Evolutionary conservation across 192 early-diverging fungal genomes (phyloP).

Genomic region (Geranomyces variabilis): DNA sequence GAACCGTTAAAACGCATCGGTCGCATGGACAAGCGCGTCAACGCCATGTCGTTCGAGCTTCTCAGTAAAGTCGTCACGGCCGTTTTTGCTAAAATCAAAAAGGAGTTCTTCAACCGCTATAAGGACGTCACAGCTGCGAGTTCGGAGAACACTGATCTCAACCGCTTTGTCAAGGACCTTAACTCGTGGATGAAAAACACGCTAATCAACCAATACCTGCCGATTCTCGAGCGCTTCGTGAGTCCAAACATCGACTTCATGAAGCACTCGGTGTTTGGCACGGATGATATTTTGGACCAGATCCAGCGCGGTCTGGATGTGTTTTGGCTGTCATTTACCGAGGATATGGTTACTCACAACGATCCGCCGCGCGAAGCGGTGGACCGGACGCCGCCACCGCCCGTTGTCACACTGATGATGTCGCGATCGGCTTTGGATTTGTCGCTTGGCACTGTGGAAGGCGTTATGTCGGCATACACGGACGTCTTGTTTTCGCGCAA

Average conservation of each 20-base stretch:
- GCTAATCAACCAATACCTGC: constrained; percentile 40
- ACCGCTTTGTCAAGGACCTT: constrained; percentile 31
- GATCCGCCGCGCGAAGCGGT: background rate
- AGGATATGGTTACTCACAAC: constrained; percentile 39
- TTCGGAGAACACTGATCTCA: constrained; percentile 1
- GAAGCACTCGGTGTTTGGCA: constrained; percentile 35
- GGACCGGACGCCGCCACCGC: background rate
- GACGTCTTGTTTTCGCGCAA: constrained; percentile 35
- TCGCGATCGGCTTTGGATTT: constrained; percentile 31
- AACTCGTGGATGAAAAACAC: constrained; percentile 47
- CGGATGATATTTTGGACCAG: constrained; percentile 43
- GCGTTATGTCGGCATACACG: constrained; percentile 34
- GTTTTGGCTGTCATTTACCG: constrained; percentile 45
- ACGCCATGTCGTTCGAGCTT: constrained; percentile 36
- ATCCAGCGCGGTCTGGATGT: constrained; percentile 45
- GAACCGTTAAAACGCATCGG: constrained; percentile 25
- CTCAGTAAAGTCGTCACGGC: constrained; percentile 37
- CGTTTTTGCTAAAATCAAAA: constrained; percentile 41
- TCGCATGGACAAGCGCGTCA: constrained; percentile 32
- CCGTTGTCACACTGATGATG: constrained; percentile 25
- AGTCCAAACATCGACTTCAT: constrained; percentile 31
- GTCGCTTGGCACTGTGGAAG: constrained; percentile 29
- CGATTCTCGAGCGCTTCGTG: constrained; percentile 33
- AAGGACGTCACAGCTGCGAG: background rate
- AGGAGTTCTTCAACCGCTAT: constrained; percentile 41